Conservation (phyloP, 2,329 filamentous ascomycete genomes). For the Magnaporthiopsis incrustans region DNA sequence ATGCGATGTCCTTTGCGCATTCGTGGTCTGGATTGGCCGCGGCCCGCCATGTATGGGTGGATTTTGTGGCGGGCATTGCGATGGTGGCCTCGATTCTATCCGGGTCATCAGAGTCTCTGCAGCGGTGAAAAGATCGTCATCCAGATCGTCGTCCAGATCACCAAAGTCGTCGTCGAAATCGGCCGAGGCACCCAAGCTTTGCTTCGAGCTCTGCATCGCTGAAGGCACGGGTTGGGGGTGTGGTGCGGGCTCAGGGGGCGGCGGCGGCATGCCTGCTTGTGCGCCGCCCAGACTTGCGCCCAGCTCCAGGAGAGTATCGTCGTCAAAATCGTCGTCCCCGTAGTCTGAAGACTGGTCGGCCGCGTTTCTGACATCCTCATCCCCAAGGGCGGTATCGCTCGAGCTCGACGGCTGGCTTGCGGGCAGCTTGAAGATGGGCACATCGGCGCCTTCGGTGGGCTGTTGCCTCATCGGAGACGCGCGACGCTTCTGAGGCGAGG, state of each 20-base stretch:
- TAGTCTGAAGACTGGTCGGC: conserved; percentile 35
- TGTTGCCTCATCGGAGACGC: conserved; percentile 11
- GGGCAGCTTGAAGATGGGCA: background rate
- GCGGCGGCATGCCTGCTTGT: conserved; percentile 11
- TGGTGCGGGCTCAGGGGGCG: conserved; percentile 1
- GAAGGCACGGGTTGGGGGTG: background rate
- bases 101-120: conserved; percentile 33
- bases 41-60: background rate
- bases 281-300: conserved; percentile 32
- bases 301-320: conserved; percentile 48
- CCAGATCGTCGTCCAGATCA: conserved; percentile 57
- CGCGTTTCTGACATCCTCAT: background rate
- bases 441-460: conserved; percentile 7
- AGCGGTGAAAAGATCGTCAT: conserved; percentile 50
- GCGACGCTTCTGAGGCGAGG: conserved; percentile 34
- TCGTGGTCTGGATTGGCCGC: background rate
- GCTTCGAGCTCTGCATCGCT: background rate
- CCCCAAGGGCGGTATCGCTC: conserved; percentile 1
- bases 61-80: conserved; percentile 2
- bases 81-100: conserved; percentile 21
- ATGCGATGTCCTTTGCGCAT: background rate
- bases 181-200: conserved; percentile 2
- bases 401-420: background rate
- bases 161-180: conserved; percentile 46
- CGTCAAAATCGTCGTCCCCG: conserved; percentile 40